phyloP scores from a whole-genome alignment of 2,329 filamentous ascomycete genomes.

The Penicillium sp. region DNA sequence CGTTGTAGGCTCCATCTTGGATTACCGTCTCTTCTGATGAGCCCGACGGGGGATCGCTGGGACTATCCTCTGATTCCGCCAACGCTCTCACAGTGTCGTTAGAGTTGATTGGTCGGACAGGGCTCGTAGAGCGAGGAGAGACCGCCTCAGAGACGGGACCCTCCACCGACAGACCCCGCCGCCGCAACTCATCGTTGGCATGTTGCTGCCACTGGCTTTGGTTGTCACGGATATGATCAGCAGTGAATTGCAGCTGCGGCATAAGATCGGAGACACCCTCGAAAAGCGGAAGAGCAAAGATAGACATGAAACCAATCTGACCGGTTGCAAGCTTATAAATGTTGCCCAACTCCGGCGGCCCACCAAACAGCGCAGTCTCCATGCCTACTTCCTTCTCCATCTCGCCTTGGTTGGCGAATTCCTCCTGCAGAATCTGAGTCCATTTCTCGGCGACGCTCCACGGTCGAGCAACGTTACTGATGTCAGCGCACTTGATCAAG shows the following conservation, averaged over 20 bases:
- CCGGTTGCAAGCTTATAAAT: constrained; percentile 78
- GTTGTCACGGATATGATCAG: constrained; percentile 78
- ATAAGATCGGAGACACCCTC: constrained; percentile 83
- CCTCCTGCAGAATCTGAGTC: constrained; percentile 92
- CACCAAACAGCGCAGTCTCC: constrained; percentile 78
- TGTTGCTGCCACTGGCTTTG: constrained; percentile 64
- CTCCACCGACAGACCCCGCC: constrained; percentile 25
- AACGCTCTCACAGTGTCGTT: constrained; percentile 12
- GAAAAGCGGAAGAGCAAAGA: constrained; percentile 92
- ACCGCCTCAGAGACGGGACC: constrained; percentile 23
- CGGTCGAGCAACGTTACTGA: constrained; percentile 91
- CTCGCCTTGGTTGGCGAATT: constrained; percentile 87
- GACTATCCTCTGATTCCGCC: background rate
- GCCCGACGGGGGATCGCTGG: constrained; percentile 17
- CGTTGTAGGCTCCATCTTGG: constrained; percentile 25
- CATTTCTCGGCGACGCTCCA: constrained; percentile 81
- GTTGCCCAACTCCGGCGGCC: constrained; percentile 78
- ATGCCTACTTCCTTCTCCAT: constrained; percentile 91
- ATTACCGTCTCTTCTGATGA: constrained; percentile 12
- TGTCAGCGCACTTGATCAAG: constrained; percentile 96
- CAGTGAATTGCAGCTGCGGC: constrained; percentile 79
- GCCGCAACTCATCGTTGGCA: constrained; percentile 32
- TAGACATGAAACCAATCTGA: constrained; percentile 94
- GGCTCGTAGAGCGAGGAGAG: constrained; percentile 39
- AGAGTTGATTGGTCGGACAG: constrained; percentile 16